phyloP scores from a whole-genome alignment of 805 yeast species.

The Barnettozyma vustinii region DNA sequence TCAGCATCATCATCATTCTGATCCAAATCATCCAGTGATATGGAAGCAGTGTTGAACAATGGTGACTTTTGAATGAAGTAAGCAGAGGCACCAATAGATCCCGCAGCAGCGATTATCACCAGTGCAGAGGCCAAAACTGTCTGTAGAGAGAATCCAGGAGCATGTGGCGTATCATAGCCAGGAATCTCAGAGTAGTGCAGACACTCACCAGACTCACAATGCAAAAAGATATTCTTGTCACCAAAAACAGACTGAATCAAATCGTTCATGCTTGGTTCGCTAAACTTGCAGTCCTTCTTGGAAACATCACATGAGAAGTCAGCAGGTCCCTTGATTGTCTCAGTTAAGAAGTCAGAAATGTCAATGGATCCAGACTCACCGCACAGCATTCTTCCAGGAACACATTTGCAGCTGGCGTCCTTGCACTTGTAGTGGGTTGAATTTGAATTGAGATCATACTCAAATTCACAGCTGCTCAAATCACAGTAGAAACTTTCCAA shows the following conservation, averaged over 20 bases:
- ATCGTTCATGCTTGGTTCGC: slow-evolving; percentile 95
- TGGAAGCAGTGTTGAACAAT: slow-evolving; percentile 37
- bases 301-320: slow-evolving; percentile 75
- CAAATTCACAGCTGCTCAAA: slow-evolving; percentile 63
- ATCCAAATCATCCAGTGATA: slow-evolving; percentile 23
- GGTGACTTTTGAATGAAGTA: slow-evolving; percentile 57
- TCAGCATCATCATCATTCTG: slow-evolving; percentile 32
- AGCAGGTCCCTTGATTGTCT: slow-evolving; percentile 91
- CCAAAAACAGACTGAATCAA: slow-evolving; percentile 88
- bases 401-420: slow-evolving; percentile 76
- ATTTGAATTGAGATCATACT: slow-evolving; percentile 56
- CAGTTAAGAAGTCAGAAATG: slow-evolving; percentile 85
- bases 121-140: slow-evolving; percentile 44
- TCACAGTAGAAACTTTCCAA: slow-evolving; percentile 89
- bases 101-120: slow-evolving; percentile 34
- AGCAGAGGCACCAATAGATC: slow-evolving; percentile 33
- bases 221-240: slow-evolving; percentile 80
- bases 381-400: slow-evolving; percentile 90
- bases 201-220: slow-evolving; percentile 87
- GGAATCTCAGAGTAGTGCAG: slow-evolving; percentile 89
- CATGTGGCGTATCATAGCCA: slow-evolving; percentile 67
- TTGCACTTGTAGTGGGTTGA: slow-evolving; percentile 75
- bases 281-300: slow-evolving; percentile 62
- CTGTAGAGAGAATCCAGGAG: slow-evolving; percentile 36
- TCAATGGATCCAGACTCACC: slow-evolving; percentile 94